A percentile compares a stretch with the other conserved stretches of the same genome.
Conservation (phyloP, 2,329 filamentous ascomycete species). For the Basipetospora chlamydospora region DNA sequence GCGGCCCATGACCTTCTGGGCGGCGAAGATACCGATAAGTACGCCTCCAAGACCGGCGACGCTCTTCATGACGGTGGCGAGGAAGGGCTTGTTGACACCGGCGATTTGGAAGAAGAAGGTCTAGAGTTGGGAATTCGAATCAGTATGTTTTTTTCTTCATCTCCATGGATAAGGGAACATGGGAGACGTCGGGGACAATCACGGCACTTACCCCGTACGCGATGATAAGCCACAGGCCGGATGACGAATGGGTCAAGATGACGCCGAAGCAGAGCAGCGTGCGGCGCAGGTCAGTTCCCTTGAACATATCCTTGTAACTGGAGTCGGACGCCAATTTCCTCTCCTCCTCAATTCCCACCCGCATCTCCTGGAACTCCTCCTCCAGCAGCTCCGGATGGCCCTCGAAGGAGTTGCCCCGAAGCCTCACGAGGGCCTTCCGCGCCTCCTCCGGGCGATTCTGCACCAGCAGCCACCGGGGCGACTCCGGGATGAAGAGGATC, state of each 20-base stretch:
- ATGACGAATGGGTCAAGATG: constrained; percentile 25
- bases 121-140: too few species aligned
- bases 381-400: constrained; percentile 10
- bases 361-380: constrained; percentile 24
- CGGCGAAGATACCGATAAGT: constrained; percentile 30
- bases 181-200: constrained; percentile 18
- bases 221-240: constrained; percentile 29
- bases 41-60: constrained; percentile 32
- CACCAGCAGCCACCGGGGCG: constrained; percentile 22
- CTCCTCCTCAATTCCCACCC: constrained; percentile 20
- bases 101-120: constrained; percentile 43
- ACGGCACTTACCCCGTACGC: constrained; percentile 13
- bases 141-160: too few species aligned
- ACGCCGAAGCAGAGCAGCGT: constrained; percentile 26
- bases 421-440: constrained; percentile 11
- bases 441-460: constrained; percentile 14
- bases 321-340: constrained; percentile 17
- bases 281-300: constrained; percentile 27
- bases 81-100: constrained; percentile 30
- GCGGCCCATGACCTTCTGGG: constrained; percentile 32
- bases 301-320: constrained; percentile 26
- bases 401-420: constrained; percentile 10
- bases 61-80: constrained; percentile 33
- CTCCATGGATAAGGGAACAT: too few species aligned
- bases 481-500: constrained; percentile 23